Percentiles rank a stretch among this genome's conserved stretches.
Evolutionary conservation across 768 basidiomycete species (phyloP).

Genomic region (Termitomyces sp.): DNA sequence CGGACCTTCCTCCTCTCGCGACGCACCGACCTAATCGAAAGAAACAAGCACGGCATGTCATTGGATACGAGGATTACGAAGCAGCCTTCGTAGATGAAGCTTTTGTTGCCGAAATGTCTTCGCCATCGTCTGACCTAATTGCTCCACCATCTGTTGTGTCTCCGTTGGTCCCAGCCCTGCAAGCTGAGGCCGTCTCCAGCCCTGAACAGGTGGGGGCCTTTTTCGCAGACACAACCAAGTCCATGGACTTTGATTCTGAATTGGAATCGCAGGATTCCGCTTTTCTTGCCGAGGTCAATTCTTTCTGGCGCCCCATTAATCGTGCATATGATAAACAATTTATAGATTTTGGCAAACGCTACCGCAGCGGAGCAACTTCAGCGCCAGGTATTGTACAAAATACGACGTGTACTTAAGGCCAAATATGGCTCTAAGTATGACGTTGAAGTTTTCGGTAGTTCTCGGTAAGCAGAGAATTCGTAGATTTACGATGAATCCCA

Average conservation of each 20-base stretch:
- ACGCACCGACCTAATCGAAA: background rate
- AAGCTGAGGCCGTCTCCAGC: background rate
- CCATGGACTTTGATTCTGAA: background rate
- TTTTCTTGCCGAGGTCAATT: background rate
- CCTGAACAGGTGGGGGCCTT: background rate
- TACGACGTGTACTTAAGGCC: slow-evolving; percentile 21
- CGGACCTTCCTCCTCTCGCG: background rate
- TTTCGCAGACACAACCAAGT: background rate
- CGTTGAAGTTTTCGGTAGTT: slow-evolving; percentile 45
- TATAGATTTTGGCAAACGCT: background rate
- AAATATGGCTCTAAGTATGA: slow-evolving; percentile 27
- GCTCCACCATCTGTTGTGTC: no score
- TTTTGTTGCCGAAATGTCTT: background rate
- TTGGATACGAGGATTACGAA: background rate
- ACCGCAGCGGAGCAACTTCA: background rate
- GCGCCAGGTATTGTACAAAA: background rate
- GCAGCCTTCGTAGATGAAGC: background rate
- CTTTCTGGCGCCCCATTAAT: background rate
- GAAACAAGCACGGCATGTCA: background rate
- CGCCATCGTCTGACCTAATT: background rate
- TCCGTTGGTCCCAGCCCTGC: background rate
- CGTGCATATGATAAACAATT: background rate
- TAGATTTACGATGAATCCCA: no score
- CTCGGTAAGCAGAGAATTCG: slow-evolving; percentile 17
- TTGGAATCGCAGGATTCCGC: background rate